Evolutionary conservation across 2,329 filamentous ascomycete genomes (phyloP).

Genomic region (Alternaria incomplexa): DNA sequence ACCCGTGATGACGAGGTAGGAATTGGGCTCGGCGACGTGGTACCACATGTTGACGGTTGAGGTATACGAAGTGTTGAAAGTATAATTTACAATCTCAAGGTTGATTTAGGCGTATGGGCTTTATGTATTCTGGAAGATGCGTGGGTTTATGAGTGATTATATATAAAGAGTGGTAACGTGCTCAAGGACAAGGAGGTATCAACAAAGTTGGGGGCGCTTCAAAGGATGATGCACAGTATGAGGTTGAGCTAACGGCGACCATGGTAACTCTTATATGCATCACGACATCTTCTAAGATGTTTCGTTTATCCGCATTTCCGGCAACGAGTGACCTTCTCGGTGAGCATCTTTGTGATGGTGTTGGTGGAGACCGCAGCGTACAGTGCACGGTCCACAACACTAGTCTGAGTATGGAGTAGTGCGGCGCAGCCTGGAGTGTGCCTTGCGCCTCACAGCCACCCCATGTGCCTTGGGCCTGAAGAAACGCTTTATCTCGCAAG

Average conservation of each 20-base stretch:
- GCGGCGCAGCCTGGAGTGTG: slow-evolving; percentile 7
- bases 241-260: background rate
- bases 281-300: background rate
- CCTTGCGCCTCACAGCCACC: slow-evolving; percentile 19
- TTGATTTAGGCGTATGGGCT: background rate
- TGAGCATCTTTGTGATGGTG: slow-evolving; percentile 3
- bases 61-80: background rate
- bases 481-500: slow-evolving; percentile 5
- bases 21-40: slow-evolving; percentile 74
- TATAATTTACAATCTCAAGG: background rate
- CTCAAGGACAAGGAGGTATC: background rate
- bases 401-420: background rate
- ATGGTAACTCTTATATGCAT: background rate
- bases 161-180: background rate
- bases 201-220: background rate
- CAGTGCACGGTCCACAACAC: slow-evolving; percentile 1
- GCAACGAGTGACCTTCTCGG: background rate
- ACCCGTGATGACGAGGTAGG: slow-evolving; percentile 88
- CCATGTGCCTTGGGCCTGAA: slow-evolving; percentile 1
- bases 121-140: background rate
- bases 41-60: slow-evolving; percentile 55
- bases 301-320: background rate
- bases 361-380: background rate
- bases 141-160: background rate
- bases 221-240: background rate